These are phyloP conservation scores for Chlorencoelia australis DNA, from an alignment of 2,329 filamentous ascomycete species.

Conservation along the genomic window DNA sequence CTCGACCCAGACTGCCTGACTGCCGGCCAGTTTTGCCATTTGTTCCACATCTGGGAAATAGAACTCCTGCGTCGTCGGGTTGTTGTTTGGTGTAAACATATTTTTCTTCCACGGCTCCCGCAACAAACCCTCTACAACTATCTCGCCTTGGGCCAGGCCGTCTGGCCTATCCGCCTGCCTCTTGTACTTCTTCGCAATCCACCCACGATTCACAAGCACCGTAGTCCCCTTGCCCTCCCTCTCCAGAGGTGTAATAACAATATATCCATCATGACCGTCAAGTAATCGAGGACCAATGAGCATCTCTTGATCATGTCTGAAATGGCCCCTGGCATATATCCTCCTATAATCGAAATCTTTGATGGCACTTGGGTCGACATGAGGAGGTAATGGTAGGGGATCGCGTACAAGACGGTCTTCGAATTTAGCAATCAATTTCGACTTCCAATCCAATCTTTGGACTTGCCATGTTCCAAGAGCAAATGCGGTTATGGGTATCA, in stretches of 20 bases:
- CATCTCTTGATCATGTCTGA: conserved; percentile 91
- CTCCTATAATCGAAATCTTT: conserved; percentile 86
- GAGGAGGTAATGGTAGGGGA: conserved; percentile 75
- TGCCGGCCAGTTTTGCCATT: conserved; percentile 77
- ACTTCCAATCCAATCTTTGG: conserved; percentile 86
- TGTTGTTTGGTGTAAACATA: conserved; percentile 88
- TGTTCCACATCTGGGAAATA: conserved; percentile 90
- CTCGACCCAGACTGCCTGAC: conserved; percentile 89
- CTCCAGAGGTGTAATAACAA: conserved; percentile 87
- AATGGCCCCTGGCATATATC: conserved; percentile 62
- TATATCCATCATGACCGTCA: conserved; percentile 82
- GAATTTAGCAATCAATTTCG: conserved; percentile 78
- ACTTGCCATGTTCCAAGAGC: conserved; percentile 91
- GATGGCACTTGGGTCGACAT: conserved; percentile 71
- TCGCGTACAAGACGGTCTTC: conserved; percentile 84
- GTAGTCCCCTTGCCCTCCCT: conserved; percentile 53
- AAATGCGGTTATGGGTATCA: conserved; percentile 90
- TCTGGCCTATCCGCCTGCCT: conserved; percentile 52
- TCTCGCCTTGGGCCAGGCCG: conserved; percentile 57
- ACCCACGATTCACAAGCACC: conserved; percentile 81
- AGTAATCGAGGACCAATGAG: conserved; percentile 81
- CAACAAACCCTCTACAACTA: conserved; percentile 75
- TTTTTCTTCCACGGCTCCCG: conserved; percentile 94
- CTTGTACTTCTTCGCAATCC: conserved; percentile 72
- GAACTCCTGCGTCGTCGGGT: conserved; percentile 73